A percentile compares a stretch with the other conserved stretches of the same genome.
These are phyloP conservation scores for Dendrocalamus sinicus DNA, from an alignment of 176 grass and related monocot genomes.

Conservation along the genomic window DNA sequence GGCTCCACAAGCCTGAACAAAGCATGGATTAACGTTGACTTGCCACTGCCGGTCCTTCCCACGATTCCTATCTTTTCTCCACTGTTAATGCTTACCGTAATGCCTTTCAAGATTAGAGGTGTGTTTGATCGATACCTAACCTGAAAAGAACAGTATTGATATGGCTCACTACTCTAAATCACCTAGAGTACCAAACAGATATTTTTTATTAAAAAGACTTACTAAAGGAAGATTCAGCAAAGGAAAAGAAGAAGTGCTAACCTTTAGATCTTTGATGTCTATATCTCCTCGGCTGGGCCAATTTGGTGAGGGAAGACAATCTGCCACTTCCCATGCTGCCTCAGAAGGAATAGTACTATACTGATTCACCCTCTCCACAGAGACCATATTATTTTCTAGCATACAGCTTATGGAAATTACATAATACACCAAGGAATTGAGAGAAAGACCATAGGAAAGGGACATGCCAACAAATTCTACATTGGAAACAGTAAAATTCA, in stretches of 20 bases:
- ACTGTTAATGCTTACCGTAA: slow-evolving; percentile 65
- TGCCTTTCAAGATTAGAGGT: slow-evolving; percentile 86
- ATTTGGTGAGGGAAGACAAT: slow-evolving; percentile 57
- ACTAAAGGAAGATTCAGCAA: background rate
- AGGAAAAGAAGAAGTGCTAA: slow-evolving; percentile 14
- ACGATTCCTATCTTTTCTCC: slow-evolving; percentile 93
- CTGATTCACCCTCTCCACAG: slow-evolving; percentile 88
- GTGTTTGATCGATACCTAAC: slow-evolving; percentile 84
- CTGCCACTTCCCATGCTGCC: slow-evolving; percentile 75
- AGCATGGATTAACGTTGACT: slow-evolving; percentile 85
- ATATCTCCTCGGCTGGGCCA: slow-evolving; percentile 80
- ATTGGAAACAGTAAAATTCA: too few relatives aligned
- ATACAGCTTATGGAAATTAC: too few relatives aligned
- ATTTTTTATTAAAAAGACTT: background rate
- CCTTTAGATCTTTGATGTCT: slow-evolving; percentile 76
- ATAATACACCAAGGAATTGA: too few relatives aligned
- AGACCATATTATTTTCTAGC: too few relatives aligned
- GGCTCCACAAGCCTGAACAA: slow-evolving; percentile 93
- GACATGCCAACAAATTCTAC: too few relatives aligned
- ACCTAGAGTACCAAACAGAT: background rate
- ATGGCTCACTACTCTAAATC: background rate
- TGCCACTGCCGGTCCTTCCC: slow-evolving; percentile 92
- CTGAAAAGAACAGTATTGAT: slow-evolving; percentile 47
- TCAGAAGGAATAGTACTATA: slow-evolving; percentile 81
- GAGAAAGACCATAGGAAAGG: too few relatives aligned